Percentiles rank a stretch among this genome's conserved stretches.
Conservation (phyloP, 2,329 filamentous ascomycete species). For the Whalleya microplaca region DNA sequence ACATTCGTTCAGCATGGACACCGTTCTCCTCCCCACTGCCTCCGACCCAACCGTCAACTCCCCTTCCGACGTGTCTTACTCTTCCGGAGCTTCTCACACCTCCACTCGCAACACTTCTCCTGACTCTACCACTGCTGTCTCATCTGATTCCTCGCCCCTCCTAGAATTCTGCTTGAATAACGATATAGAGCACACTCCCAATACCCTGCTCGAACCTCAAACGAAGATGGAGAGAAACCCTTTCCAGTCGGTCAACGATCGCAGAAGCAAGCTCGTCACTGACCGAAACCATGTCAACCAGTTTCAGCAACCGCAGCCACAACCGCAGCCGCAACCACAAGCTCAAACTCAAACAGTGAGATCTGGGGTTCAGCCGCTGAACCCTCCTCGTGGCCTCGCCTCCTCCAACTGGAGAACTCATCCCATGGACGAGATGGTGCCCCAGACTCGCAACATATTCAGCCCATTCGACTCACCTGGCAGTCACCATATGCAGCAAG, state of each 20-base stretch:
- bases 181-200: slow-evolving; percentile 28
- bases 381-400: slow-evolving; percentile 27
- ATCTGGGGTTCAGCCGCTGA: slow-evolving; percentile 17
- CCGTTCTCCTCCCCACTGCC: slow-evolving; percentile 20
- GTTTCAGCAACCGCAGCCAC: slow-evolving; percentile 18
- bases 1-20: slow-evolving; percentile 29
- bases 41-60: slow-evolving; percentile 28
- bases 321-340: slow-evolving; percentile 16
- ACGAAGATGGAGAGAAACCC: slow-evolving; percentile 35
- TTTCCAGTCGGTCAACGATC: slow-evolving; percentile 36
- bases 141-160: slow-evolving; percentile 27
- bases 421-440: slow-evolving; percentile 15
- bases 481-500: slow-evolving; percentile 7
- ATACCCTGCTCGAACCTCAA: slow-evolving; percentile 21
- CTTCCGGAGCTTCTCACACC: slow-evolving; percentile 31
- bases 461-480: slow-evolving; percentile 23
- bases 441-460: slow-evolving; percentile 20
- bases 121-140: slow-evolving; percentile 14
- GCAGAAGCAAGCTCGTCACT: slow-evolving; percentile 30
- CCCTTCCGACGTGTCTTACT: slow-evolving; percentile 35
- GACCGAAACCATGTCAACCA: slow-evolving; percentile 24
- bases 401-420: slow-evolving; percentile 38
- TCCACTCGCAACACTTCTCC: slow-evolving; percentile 36
- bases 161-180: slow-evolving; percentile 25
- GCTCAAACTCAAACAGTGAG: slow-evolving; percentile 4